These are phyloP conservation scores for Termitomyces sp. DNA, from an alignment of 768 basidiomycete genomes.

Conservation along the genomic window DNA sequence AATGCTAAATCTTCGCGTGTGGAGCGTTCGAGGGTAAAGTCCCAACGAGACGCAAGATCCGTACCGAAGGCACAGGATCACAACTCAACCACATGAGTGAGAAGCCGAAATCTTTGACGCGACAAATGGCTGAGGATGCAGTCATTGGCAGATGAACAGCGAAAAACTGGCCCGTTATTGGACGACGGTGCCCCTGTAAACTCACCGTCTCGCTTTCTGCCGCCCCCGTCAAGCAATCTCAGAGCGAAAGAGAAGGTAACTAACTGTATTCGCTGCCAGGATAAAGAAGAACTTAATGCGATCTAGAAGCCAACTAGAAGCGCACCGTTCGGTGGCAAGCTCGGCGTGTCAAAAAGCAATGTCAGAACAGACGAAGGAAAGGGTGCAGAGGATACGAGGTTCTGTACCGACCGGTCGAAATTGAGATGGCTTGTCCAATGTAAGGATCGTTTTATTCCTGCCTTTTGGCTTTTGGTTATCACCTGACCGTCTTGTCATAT, in stretches of 20 bases:
- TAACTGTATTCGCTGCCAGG: slow-evolving; percentile 73
- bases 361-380: slow-evolving; percentile 79
- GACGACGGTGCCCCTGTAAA: slow-evolving; percentile 92
- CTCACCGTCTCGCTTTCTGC: slow-evolving; percentile 72
- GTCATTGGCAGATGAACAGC: slow-evolving; percentile 84
- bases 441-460: slow-evolving; percentile 37
- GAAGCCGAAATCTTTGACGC: slow-evolving; percentile 90
- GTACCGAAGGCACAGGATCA: too few relatives aligned
- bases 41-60: too few relatives aligned
- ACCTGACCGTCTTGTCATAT: too few relatives aligned
- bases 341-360: slow-evolving; percentile 76
- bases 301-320: slow-evolving; percentile 82
- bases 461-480: slow-evolving; percentile 9
- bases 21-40: too few relatives aligned
- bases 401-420: slow-evolving; percentile 73
- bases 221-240: slow-evolving; percentile 37
- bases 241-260: slow-evolving; percentile 48
- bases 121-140: slow-evolving; percentile 97
- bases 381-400: slow-evolving; percentile 73
- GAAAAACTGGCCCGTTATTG: slow-evolving; percentile 83
- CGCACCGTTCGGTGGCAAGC: slow-evolving; percentile 80
- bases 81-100: too few relatives aligned
- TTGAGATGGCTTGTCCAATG: slow-evolving; percentile 87
- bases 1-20: too few relatives aligned
- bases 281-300: slow-evolving; percentile 87